Evolutionary conservation across 441 rosid genomes (phyloP), one percentile per base, ranked within the genome.

Genomic region (Lepidium campestre): DNA sequence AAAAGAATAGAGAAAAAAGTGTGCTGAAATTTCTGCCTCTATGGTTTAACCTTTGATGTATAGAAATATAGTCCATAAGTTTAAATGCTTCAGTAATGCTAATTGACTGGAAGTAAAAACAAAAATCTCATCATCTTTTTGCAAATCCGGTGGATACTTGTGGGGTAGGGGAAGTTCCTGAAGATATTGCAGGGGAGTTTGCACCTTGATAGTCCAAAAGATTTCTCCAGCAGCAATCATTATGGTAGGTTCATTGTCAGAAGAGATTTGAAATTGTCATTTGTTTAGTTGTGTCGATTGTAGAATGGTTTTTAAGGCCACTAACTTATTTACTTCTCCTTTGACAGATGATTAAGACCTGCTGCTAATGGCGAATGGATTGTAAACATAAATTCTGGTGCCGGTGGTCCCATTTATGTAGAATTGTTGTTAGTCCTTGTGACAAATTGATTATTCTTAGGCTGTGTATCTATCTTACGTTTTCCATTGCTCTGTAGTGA

Each of bases 151-250:
- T 78, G 73, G 76, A 82, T 81, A 75, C 68, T 86, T 82, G 72
- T 87, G 83, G 84, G 84, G 52, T 77, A 88, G 91, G 81, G 86
- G 93, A 91, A 86, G 95, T 89, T 86, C 70, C 74, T 82, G 95
- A 55, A 79, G 96, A 86, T 76, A 82, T 72, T 73, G 86, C 88
- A 76, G 90, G 83, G 73, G 87, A 82, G 77, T 45, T 83, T 72
- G 75, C 85, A 67, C 71, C 77, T 57, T 86, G 86, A 80, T 68
- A 77, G 72, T 76, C 78, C 75, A 53, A 75, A 79, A 66, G 62
- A 50, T 74, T 75, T 72, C 75, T 64, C 78, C 82, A 56, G 80
- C 81, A 79, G 82, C 72, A 79, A 78, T 76, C 61, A 61, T 48
- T 76, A 65, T 85, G 97, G 96, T 85, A 86, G 80, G 88, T 77